These are phyloP conservation scores for Penicillium sp. DNA, from an alignment of 2,329 filamentous ascomycete genomes.

Conservation along the genomic window DNA sequence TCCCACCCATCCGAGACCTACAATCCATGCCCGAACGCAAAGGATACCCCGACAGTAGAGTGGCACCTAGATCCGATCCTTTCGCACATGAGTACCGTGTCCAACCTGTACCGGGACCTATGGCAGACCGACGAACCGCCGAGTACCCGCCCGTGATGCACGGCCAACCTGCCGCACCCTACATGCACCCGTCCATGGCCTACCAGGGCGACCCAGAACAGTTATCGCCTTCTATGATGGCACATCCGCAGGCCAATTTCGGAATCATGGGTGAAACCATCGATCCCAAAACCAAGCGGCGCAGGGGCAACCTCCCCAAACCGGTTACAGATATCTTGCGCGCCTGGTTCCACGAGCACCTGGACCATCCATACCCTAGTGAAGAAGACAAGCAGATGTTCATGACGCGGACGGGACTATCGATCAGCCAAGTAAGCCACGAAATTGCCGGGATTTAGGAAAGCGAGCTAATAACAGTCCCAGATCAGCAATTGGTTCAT, in stretches of 20 bases:
- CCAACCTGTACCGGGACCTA: slow-evolving; percentile 15
- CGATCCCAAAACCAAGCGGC: slow-evolving; percentile 47
- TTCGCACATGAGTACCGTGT: slow-evolving; percentile 27
- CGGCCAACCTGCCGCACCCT: slow-evolving; percentile 20
- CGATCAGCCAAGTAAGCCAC: slow-evolving; percentile 59
- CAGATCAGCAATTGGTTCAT: slow-evolving; percentile 54
- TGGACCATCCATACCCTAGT: slow-evolving; percentile 77
- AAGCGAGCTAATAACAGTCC: slow-evolving; percentile 4
- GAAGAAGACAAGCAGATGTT: slow-evolving; percentile 83
- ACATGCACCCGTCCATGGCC: slow-evolving; percentile 26
- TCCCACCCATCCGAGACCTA: slow-evolving; percentile 38
- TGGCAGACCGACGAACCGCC: slow-evolving; percentile 25
- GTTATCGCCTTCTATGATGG: slow-evolving; percentile 27
- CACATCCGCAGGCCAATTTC: slow-evolving; percentile 35
- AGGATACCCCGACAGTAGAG: slow-evolving; percentile 27
- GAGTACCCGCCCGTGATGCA: slow-evolving; percentile 28
- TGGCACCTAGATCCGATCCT: slow-evolving; percentile 26
- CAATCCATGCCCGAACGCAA: slow-evolving; percentile 31
- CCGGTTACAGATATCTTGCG: slow-evolving; percentile 78
- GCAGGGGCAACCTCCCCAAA: slow-evolving; percentile 84
- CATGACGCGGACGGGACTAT: slow-evolving; percentile 69
- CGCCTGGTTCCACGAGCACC: slow-evolving; percentile 72
- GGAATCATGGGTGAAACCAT: slow-evolving; percentile 36
- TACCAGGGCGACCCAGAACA: slow-evolving; percentile 34
- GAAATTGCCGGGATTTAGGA: background rate